Evolutionary conservation across 2,329 filamentous ascomycete species (phyloP), one percentile per base, ranked within the genome.

Genomic region (Exophiala sp.): DNA sequence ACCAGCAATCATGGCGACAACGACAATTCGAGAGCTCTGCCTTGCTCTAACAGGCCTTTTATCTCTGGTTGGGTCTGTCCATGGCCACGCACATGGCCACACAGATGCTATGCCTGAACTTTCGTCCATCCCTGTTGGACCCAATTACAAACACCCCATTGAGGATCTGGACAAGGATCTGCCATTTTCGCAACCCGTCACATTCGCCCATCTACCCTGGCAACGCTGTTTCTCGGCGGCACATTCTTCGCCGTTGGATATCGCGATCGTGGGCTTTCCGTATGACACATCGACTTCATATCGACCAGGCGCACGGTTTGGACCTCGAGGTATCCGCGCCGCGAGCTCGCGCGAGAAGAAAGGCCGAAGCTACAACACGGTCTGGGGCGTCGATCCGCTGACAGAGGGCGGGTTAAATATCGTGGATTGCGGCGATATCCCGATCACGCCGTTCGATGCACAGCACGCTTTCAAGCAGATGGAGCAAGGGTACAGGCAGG

Each of bases 381-480:
- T 64, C 11, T 66, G 62, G 64, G 63, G 56, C 3, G 51, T 67
- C 1, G 62, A 68, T 48, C 66, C 66, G 2, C 63, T 64, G 33
- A 29, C 58, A 61, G 51, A 56, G 49, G 12, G 55, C 62, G 9
- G 52, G 18, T 45, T 58, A 5, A 89, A 81, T 38, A 83, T 94
- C 2, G 72, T 94, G 1, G 89, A 94, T 69, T 94, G 89, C 67
- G 89, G 89, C 56, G 88, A 92, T 66, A 89, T 92, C 45, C 88
- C 88, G 0, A 88, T 92, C 3, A 92, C 88, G 11, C 91, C 88
- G 81, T 91, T 91, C 63, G 89, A 95, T 69, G 94, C 94, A 66
- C 79, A 81, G 2, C 92, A 83, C 71, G 90, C 89, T 4, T 82
- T 95, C 29, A 79, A 86, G 58, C 89, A 95, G 68, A 94, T 95